A percentile compares a stretch with the other conserved stretches of the same genome.
Conservation (phyloP, 257 asterid species). For the Anisodus tanguticus region DNA sequence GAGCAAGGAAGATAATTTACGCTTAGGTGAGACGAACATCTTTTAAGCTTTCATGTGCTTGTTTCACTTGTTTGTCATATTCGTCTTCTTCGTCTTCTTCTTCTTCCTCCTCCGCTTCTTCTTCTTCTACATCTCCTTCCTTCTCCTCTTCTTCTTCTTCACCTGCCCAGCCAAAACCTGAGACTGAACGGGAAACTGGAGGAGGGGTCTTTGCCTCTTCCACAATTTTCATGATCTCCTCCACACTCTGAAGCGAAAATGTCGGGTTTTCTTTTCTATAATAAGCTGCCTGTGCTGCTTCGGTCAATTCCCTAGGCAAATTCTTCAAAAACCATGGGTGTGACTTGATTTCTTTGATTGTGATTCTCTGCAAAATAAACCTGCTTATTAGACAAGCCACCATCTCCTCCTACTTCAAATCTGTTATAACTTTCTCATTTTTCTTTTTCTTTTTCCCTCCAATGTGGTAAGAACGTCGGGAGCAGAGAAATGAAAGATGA, state of each 20-base stretch:
- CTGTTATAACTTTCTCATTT: neutral
- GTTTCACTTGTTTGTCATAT: slow-evolving; percentile 77
- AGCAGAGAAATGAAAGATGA: neutral
- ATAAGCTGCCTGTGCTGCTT: slow-evolving; percentile 67
- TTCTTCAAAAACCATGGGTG: slow-evolving; percentile 89
- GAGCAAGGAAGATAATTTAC: neutral
- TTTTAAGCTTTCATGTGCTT: slow-evolving; percentile 71
- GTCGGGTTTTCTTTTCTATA: slow-evolving; percentile 70
- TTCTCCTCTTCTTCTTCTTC: slow-evolving; percentile 60
- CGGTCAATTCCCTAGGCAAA: slow-evolving; percentile 75
- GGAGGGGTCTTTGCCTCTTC: slow-evolving; percentile 72
- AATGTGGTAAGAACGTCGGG: neutral
- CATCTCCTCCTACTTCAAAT: neutral
- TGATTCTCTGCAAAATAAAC: slow-evolving; percentile 58
- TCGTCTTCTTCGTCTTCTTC: slow-evolving; percentile 68
- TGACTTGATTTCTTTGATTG: slow-evolving; percentile 65
- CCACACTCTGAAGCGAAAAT: slow-evolving; percentile 62
- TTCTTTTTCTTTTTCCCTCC: neutral
- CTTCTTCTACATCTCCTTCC: slow-evolving; percentile 52
- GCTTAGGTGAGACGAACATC: slow-evolving; percentile 58
- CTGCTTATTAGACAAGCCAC: slow-evolving; percentile 6
- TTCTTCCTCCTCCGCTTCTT: slow-evolving; percentile 40
- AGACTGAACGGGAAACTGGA: slow-evolving; percentile 58
- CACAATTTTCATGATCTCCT: slow-evolving; percentile 75
- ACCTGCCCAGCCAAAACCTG: slow-evolving; percentile 77